These are phyloP conservation scores for Ambrosia artemisiifolia DNA, from an alignment of 129 eudicot species.

Conservation along the genomic window DNA sequence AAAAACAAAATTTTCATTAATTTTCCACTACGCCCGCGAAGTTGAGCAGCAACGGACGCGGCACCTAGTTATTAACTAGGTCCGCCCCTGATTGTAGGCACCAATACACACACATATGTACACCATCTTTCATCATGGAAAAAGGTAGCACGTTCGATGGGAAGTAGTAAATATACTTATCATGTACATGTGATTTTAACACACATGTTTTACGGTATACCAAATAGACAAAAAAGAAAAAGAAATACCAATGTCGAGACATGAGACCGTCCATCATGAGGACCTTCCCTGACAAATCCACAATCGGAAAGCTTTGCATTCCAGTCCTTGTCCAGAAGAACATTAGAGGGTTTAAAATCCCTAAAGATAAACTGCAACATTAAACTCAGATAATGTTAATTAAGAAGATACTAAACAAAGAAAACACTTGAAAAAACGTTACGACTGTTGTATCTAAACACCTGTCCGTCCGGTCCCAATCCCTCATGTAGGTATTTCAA, in stretches of 20 bases:
- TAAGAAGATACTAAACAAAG: neutral
- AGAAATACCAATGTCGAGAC: conserved; percentile 81
- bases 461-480: conserved; percentile 32
- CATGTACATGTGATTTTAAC: no score
- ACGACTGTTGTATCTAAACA: conserved; percentile 19
- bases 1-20: no score
- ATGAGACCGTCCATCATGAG: conserved; percentile 71
- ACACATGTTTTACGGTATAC: neutral
- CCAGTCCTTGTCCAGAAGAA: conserved; percentile 74
- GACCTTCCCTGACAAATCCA: conserved; percentile 89
- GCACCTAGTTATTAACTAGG: no score
- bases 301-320: conserved; percentile 89
- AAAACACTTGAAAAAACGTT: conserved; percentile 29
- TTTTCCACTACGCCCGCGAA: no score
- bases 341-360: conserved; percentile 89
- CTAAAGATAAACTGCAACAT: conserved; percentile 65
- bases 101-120: no score
- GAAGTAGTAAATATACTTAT: no score
- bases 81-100: no score
- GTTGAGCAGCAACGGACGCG: no score
- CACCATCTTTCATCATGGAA: no score
- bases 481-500: conserved; percentile 66
- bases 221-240: neutral
- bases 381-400: neutral
- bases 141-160: no score